Evolutionary conservation across 768 basidiomycete species (phyloP).

Genomic region (Porphyrellus cyaneotinctus): DNA sequence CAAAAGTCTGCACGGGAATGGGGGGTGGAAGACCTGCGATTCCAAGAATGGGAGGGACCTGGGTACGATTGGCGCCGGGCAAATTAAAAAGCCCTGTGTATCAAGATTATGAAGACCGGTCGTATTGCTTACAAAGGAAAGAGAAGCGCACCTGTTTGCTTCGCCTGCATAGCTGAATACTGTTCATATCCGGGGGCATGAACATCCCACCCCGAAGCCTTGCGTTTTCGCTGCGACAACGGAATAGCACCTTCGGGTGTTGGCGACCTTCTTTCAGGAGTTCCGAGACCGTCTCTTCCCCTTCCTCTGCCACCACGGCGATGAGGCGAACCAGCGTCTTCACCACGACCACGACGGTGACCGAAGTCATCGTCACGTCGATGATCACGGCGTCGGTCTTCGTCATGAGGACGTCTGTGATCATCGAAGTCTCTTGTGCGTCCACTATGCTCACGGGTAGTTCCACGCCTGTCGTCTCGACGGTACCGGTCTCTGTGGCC

Average conservation of each 20-base stretch:
- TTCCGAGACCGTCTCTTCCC: slow-evolving; percentile 47
- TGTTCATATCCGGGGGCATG: slow-evolving; percentile 94
- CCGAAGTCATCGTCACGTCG: slow-evolving; percentile 41
- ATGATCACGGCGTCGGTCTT: slow-evolving; percentile 48
- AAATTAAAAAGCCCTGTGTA: slow-evolving; percentile 87
- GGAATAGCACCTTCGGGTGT: slow-evolving; percentile 84
- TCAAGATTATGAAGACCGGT: slow-evolving; percentile 9
- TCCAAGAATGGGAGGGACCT: slow-evolving; percentile 76
- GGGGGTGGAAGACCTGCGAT: slow-evolving; percentile 81
- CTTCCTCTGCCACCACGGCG: slow-evolving; percentile 48
- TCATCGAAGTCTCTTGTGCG: slow-evolving; percentile 47
- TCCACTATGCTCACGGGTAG: slow-evolving; percentile 42
- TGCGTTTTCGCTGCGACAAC: slow-evolving; percentile 80
- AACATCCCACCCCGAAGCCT: slow-evolving; percentile 94
- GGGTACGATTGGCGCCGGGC: slow-evolving; percentile 89
- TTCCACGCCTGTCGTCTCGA: slow-evolving; percentile 50
- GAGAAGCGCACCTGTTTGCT: slow-evolving; percentile 83
- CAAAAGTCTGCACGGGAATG: slow-evolving; percentile 78
- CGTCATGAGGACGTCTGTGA: slow-evolving; percentile 42
- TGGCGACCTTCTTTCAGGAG: slow-evolving; percentile 79
- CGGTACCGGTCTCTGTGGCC: slow-evolving; percentile 35
- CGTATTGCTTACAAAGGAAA: background rate
- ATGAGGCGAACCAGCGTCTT: slow-evolving; percentile 38
- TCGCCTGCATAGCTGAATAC: slow-evolving; percentile 94
- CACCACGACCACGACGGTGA: slow-evolving; percentile 32